Evolutionary conservation across 2,329 filamentous ascomycete species (phyloP), one percentile per base, ranked within the genome.

Genomic region (Metarhizium robertsii): DNA sequence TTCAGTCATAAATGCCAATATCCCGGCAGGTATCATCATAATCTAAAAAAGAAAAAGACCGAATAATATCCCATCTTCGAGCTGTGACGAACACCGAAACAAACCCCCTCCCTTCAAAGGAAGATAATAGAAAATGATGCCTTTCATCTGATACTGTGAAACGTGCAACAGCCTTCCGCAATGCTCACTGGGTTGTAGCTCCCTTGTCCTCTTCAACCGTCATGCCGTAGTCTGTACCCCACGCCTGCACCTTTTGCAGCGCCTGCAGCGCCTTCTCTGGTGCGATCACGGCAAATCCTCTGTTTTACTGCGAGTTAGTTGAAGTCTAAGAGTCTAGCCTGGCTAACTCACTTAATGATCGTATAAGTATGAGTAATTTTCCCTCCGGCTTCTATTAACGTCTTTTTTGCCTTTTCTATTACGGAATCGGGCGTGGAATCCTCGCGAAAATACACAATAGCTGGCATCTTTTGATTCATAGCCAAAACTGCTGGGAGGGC

Each of bases 331-430:
- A 25, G 46, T n/a, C 11, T 7, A 3, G 30, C 13, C 18, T 32
- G 25, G 13, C 20, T 8, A 20, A 61, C 84, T 67, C 79, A 90
- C 86, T 83, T 81, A 70, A 86, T 81, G 56, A 85, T 67, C 50
- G 74, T 73, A 70, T 90, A 94, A 65, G 86, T 81, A 73, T 95
- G 90, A 25, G 87, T 94, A 63, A 96, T 90, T 52, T 81, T 72
- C 43, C 89, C 90, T 52, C 88, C 88, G 43, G 84, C 85, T 49
- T 84, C 76, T 53, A 77, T 71, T 63, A 96, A 85, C 2, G 82
- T 80, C 46, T 86, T 72, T 75, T 87, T 94, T 48, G 89, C 90
- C 55, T 87, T 71, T 25, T 84, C 74, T 36, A 96, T 69, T 40
- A 95, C 74, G 40, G 76, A 78, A 60, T 86, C 75, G 20, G 90